These are phyloP conservation scores for Aquilaria yunnanensis DNA, from an alignment of 345 rosid species.

Conservation along the genomic window DNA sequence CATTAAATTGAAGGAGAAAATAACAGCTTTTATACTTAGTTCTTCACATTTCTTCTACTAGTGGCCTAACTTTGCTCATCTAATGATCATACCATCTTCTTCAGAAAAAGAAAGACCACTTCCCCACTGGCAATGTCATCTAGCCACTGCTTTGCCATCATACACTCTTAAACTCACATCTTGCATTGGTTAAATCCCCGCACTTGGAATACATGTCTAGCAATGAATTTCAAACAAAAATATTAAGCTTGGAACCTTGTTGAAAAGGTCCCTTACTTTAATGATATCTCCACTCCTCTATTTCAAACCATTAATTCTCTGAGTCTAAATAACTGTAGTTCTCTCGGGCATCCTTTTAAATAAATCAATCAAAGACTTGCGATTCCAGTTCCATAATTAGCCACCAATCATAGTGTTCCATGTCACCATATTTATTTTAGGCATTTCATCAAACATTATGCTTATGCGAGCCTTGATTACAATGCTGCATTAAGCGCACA, in stretches of 20 bases:
- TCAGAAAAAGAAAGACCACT: no score
- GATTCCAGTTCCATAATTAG: constrained; percentile 34
- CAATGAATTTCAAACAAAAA: no score
- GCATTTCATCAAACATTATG: constrained; percentile 61
- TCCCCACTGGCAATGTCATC: no score
- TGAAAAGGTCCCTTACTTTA: constrained; percentile 52
- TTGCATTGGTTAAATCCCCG: constrained; percentile 54
- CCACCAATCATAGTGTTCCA: constrained; percentile 80
- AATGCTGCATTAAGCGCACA: constrained; percentile 39
- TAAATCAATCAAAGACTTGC: constrained; percentile 31
- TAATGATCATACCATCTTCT: no score
- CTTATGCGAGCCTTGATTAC: constrained; percentile 23
- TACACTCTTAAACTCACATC: constrained; percentile 42
- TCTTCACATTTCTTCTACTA: no score
- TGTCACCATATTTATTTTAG: constrained; percentile 49
- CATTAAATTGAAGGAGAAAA: no score
- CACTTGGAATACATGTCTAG: constrained; percentile 31
- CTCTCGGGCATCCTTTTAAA: constrained; percentile 34
- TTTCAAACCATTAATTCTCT: constrained; percentile 61
- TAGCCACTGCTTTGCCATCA: no score
- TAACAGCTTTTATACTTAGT: no score
- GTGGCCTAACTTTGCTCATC: no score
- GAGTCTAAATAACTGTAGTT: no score
- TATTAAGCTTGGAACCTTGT: constrained; percentile 7
- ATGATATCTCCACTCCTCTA: constrained; percentile 35